Percentiles rank a stretch among this genome's conserved stretches.
Conservation (phyloP, 805 yeast species). For the Pichia exigua region DNA sequence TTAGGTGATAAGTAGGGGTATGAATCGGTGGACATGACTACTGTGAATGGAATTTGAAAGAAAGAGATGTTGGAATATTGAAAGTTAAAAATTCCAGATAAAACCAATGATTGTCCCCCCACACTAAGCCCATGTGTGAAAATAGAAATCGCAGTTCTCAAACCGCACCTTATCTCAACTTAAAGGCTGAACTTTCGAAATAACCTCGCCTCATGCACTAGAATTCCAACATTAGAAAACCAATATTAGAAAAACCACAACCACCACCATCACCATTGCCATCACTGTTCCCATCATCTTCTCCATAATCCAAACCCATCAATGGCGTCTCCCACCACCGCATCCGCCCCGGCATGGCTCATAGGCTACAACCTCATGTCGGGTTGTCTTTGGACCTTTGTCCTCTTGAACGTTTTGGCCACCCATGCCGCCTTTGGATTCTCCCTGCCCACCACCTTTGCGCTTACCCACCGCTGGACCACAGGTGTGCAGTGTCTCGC, state of each 20-base stretch:
- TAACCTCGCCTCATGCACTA: too few species aligned
- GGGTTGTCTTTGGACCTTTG: conserved; percentile 28
- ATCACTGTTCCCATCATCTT: too few species aligned
- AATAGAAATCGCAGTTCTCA: too few species aligned
- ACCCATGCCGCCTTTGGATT: conserved; percentile 41
- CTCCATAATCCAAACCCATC: not conserved
- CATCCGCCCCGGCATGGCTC: conserved; percentile 23
- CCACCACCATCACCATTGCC: too few species aligned
- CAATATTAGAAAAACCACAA: too few species aligned
- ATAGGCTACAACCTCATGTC: conserved; percentile 27
- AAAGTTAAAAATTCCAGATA: not conserved
- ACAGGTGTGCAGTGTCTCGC: conserved; percentile 74
- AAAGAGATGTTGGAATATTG: not conserved
- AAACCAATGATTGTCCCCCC: too few species aligned
- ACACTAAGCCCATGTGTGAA: too few species aligned
- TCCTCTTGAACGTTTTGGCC: conserved; percentile 21
- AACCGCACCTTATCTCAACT: too few species aligned
- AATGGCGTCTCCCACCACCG: not conserved
- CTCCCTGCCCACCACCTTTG: conserved; percentile 35
- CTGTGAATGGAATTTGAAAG: too few species aligned
- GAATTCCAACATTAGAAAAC: too few species aligned
- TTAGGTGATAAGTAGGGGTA: not conserved
- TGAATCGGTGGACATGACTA: not conserved
- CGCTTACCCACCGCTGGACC: conserved; percentile 48
- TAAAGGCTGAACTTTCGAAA: too few species aligned